Evolutionary conservation across 345 rosid species (phyloP), one percentile per base, ranked within the genome.

Genomic region (Rhodomyrtus tomentosa): DNA sequence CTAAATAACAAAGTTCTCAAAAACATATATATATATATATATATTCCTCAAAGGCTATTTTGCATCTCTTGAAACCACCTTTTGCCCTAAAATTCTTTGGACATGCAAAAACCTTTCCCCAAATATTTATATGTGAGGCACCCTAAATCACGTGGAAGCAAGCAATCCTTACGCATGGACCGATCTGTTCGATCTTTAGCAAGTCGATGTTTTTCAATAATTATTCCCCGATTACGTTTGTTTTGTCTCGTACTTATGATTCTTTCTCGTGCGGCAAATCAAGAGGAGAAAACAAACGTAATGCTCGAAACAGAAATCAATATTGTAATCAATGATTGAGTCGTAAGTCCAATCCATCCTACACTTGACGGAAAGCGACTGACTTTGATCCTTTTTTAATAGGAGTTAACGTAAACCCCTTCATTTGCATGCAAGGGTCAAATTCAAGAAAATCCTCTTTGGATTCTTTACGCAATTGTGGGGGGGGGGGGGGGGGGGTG

Each of bases 11-110:
- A 59, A 59, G 29, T 59, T 27, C 6, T 18, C 13, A 49, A 10
- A 49, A n/a, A 56, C n/a, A n/a, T n/a, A n/a, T n/a, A n/a, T n/a
- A n/a, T n/a, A n/a, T n/a, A 27, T 12, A 56, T 10, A 56, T 13
- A 58, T 14, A 38, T 29, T 58, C 9, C 14, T 4, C 10, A 15
- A 62, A 29, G 5, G 0, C 74, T 7, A 62, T 15, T 15, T 15
- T 16, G 11, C 0, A 0, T 21, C 10, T 53, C 10, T 1, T 53
- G 24, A 53, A 9, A 20, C 0, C n/a, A n/a, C 4, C 9, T 10
- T 62, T 15, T 29, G 0, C 0, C 16, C 22, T 36, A 62, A 29
- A 29, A 27, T 62, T 38, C 21, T 59, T 59, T 2, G 0, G 10
- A 16, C 8, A 1, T 20, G 55, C 25, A 59, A 59, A 59, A 58